phyloP scores from a whole-genome alignment of 805 yeast genomes.

The Pichia membranifaciens region DNA sequence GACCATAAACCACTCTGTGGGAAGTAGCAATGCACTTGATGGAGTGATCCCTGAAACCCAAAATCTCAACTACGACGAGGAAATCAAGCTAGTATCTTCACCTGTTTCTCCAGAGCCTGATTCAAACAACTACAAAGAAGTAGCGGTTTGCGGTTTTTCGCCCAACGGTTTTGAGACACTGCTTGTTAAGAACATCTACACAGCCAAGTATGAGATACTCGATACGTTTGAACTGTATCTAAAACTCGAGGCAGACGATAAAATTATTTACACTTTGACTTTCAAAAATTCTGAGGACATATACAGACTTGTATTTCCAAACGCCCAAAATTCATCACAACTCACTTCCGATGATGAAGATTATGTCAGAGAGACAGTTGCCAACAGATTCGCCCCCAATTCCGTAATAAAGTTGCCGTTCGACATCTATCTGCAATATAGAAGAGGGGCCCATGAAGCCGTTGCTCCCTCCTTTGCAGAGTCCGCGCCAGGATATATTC shows the following conservation, averaged over 20 bases:
- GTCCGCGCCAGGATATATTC: constrained; percentile 3
- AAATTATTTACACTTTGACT: constrained; percentile 2
- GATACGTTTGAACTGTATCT: constrained; percentile 14
- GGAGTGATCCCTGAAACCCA: no score
- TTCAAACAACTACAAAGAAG: neutral
- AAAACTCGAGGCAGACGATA: neutral
- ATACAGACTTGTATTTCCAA: neutral
- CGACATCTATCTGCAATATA: neutral
- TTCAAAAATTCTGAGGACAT: constrained; percentile 4
- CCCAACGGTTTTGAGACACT: constrained; percentile 10
- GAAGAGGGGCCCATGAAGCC: neutral
- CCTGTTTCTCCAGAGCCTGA: neutral
- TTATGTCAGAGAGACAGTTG: neutral
- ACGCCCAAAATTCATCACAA: neutral
- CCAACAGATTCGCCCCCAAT: neutral
- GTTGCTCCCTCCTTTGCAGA: neutral
- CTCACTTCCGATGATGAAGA: neutral
- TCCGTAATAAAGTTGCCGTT: neutral
- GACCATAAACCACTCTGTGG: no score
- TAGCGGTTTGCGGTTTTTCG: constrained; percentile 8
- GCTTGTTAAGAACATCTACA: constrained; percentile 1
- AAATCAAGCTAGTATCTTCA: neutral
- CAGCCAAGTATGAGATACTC: constrained; percentile 4
- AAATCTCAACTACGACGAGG: neutral
- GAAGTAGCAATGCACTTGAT: no score